These are phyloP conservation scores for Fusarium setosum DNA, from an alignment of 2,329 filamentous ascomycete species.

Conservation along the genomic window DNA sequence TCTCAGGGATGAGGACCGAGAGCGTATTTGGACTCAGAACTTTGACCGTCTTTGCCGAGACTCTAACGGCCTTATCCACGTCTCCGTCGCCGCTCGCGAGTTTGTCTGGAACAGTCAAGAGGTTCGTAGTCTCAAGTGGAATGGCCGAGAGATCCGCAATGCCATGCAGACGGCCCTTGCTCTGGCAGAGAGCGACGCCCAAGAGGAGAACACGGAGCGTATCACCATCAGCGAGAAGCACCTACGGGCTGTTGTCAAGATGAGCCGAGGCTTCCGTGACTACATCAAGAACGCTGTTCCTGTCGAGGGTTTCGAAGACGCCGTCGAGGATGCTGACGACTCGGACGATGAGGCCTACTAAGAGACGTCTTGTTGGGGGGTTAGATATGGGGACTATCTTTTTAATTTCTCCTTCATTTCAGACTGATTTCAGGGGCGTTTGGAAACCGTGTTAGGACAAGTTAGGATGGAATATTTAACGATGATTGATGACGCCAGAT, in stretches of 20 bases:
- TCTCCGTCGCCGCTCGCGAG: slow-evolving; percentile 52
- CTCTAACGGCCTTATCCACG: slow-evolving; percentile 50
- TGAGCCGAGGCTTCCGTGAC: slow-evolving; percentile 49
- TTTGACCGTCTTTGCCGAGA: slow-evolving; percentile 59
- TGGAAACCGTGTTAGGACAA: background rate
- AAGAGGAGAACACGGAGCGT: slow-evolving; percentile 48
- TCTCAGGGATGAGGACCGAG: slow-evolving; percentile 54
- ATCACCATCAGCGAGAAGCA: slow-evolving; percentile 48
- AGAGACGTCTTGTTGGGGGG: background rate
- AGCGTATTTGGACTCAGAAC: slow-evolving; percentile 58
- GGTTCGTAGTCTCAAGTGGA: slow-evolving; percentile 53
- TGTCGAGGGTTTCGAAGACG: slow-evolving; percentile 36
- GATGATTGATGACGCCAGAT: background rate
- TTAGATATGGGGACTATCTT: background rate
- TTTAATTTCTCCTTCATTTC: too few relatives aligned
- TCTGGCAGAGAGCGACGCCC: slow-evolving; percentile 55
- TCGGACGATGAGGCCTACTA: slow-evolving; percentile 28
- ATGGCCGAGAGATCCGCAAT: slow-evolving; percentile 56
- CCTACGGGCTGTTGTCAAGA: slow-evolving; percentile 49
- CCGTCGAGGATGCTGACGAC: slow-evolving; percentile 18
- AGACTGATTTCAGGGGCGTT: background rate
- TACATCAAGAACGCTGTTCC: slow-evolving; percentile 42
- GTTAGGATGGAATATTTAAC: background rate
- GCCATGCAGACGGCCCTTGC: slow-evolving; percentile 58
- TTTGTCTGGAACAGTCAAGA: slow-evolving; percentile 52